Evolutionary conservation across 1,284 basidiomycete genomes (phyloP).

Genomic region (Cryptococcus sp.): DNA sequence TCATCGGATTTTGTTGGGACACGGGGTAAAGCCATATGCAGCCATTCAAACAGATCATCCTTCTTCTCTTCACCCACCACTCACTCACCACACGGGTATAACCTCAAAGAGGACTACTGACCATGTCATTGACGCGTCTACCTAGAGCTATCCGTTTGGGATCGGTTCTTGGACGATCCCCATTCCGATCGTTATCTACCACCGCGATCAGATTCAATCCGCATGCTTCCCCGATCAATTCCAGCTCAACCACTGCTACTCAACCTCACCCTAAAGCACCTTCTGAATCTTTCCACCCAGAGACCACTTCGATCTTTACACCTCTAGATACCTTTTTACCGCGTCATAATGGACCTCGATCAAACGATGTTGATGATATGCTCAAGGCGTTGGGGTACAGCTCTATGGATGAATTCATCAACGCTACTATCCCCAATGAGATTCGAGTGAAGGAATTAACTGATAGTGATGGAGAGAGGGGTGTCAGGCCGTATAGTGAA

Average conservation of each 20-base stretch:
- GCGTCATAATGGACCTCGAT: conserved; percentile 84
- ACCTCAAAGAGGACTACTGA: not conserved
- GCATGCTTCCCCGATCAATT: conserved; percentile 10
- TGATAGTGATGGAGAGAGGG: conserved; percentile 54
- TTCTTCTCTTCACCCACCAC: conserved; percentile 3
- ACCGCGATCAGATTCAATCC: conserved; percentile 16
- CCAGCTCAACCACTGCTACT: conserved; percentile 40
- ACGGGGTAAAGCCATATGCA: too few species aligned
- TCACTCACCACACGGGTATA: not conserved
- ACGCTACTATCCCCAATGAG: conserved; percentile 68
- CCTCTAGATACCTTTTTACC: conserved; percentile 82
- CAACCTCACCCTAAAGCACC: conserved; percentile 33
- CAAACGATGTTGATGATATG: conserved; percentile 70
- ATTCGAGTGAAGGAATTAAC: conserved; percentile 65
- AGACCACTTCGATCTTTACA: conserved; percentile 55
- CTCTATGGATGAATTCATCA: conserved; percentile 79
- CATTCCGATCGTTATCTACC: conserved; percentile 8
- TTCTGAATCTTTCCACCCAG: conserved; percentile 25
- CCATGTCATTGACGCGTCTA: conserved; percentile 8
- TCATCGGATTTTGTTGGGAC: too few species aligned
- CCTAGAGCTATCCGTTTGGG: not conserved
- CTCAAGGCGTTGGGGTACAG: conserved; percentile 72
- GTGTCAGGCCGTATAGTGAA: conserved; percentile 74
- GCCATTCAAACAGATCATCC: not conserved
- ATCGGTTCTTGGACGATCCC: conserved; percentile 1